Base-by-base conservation (phyloP, 2,329 filamentous ascomycete genomes). In the Hypoxylon rubiginosum region DNA sequence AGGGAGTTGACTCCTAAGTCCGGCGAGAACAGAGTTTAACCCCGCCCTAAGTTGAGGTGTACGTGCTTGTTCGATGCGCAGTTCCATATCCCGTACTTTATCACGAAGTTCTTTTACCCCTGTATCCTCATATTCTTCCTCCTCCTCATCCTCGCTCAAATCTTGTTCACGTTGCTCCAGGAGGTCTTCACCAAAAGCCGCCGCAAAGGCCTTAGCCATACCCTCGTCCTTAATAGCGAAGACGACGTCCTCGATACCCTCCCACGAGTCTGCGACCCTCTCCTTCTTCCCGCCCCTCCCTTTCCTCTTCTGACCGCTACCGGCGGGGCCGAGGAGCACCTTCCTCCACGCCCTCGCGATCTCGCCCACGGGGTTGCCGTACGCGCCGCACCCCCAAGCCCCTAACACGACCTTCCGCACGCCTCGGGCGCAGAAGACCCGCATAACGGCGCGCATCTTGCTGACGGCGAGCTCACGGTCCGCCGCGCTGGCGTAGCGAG, bases 371-470 rank as follows among this genome's bases (percentile, higher is more conserved):
- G 88, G 89, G 66, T 91, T 90, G 0, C 86, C 87, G 62, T 89
- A 88, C 0, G 86, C 86, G 2, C 88, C 88, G 64, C 88, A 90
- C 0, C 89, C 89, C 87, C 88, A 90, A 0, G 88, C 88, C 0
- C 89, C 89, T 0, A 91, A 78, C 0, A 91, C 85, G 0, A 90
- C 70, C 59, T 79, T 83, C 39, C 77, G 79, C 3, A 80, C 80
- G 0, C 84, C 83, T 62, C 82, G 83, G 1, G 77, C 72, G 8
- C 80, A 75, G 2, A 82, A 80, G 4, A 90, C 83, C 1, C 87
- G 80, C 74, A 91, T 72, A 1, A 90, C 86, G 5, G 81, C 82
- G 26, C 81, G 80, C 83, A 91, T 90, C 76, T 90, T 90, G 6
- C 77, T 76, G 26, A 82, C 70, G 0, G 82, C 82, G 8, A 85